Percentiles rank a stretch among this genome's conserved stretches.
Conservation (phyloP, 768 basidiomycete genomes). For the Tephrocybe sp. region DNA sequence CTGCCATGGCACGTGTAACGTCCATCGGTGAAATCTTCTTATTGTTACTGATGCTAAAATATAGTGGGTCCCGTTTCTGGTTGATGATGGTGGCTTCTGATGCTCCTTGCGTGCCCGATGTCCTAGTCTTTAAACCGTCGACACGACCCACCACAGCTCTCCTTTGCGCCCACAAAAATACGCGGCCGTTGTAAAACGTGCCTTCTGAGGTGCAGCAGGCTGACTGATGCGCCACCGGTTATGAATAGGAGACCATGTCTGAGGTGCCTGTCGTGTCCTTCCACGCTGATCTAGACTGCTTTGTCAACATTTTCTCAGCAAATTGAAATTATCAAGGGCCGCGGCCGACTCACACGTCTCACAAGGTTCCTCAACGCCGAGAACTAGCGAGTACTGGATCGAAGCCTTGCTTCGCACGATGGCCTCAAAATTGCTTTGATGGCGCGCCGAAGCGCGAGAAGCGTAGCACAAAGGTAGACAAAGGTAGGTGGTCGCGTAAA, state of each 20-base stretch:
- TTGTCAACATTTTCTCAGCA: too few relatives aligned
- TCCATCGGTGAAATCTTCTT: slow-evolving; percentile 4
- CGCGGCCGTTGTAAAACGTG: slow-evolving; percentile 10
- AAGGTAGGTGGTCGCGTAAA: too few relatives aligned
- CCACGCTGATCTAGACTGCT: background rate
- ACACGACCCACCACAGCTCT: background rate
- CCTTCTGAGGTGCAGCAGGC: background rate
- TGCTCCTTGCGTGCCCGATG: background rate
- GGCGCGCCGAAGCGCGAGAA: background rate
- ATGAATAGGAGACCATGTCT: background rate
- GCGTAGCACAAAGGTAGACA: background rate
- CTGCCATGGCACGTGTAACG: slow-evolving; percentile 13
- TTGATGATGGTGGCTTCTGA: too few relatives aligned
- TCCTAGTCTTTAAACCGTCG: background rate
- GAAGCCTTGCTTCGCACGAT: background rate
- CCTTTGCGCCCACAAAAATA: background rate
- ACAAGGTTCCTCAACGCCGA: background rate
- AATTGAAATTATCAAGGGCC: too few relatives aligned
- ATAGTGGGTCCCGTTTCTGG: slow-evolving; percentile 1
- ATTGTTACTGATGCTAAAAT: slow-evolving; percentile 1
- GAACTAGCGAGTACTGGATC: background rate
- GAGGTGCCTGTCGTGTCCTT: background rate
- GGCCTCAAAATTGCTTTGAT: background rate
- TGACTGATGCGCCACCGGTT: background rate
- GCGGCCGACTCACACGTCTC: too few relatives aligned